A percentile compares a stretch with the other conserved stretches of the same genome.
Evolutionary conservation across 192 early-diverging fungal species (phyloP).

Genomic region (Radiomyces spectabilis): DNA sequence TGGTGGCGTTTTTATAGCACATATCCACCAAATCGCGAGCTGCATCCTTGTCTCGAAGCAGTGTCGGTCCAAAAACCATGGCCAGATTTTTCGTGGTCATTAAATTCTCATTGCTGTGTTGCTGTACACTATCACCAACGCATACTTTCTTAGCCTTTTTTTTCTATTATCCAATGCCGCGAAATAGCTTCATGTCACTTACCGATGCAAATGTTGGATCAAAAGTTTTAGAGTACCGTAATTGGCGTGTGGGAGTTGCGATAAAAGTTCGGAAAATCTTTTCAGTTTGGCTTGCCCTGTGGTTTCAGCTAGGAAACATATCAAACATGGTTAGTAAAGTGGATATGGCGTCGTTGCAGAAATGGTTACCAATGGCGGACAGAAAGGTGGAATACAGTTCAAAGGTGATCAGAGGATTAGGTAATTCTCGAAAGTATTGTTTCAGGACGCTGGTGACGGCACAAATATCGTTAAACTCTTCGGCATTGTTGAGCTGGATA

Average conservation of each 20-base stretch:
- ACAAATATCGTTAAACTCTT: conserved; percentile 62
- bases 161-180: background rate
- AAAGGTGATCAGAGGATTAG: conserved; percentile 65
- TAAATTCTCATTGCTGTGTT: conserved; percentile 59
- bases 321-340: no score
- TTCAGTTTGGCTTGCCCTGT: conserved; percentile 40
- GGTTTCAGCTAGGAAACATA: no score
- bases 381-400: conserved; percentile 62
- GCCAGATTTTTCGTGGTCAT: conserved; percentile 91
- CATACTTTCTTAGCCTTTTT: background rate
- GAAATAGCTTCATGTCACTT: background rate
- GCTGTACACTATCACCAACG: conserved; percentile 39
- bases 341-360: no score
- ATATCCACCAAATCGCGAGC: conserved; percentile 64
- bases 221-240: conserved; percentile 54
- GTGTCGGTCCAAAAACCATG: conserved; percentile 89
- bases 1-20: conserved; percentile 60
- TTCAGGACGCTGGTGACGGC: conserved; percentile 75
- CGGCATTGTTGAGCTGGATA: conserved; percentile 39
- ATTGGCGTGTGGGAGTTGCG: conserved; percentile 53
- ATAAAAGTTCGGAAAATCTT: conserved; percentile 36
- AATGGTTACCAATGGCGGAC: conserved; percentile 44
- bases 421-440: conserved; percentile 72
- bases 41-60: conserved; percentile 61
- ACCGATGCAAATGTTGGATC: conserved; percentile 55